Base-by-base conservation (phyloP, 352 stramenopile genomes). In the Pythium brassicae region DNA sequence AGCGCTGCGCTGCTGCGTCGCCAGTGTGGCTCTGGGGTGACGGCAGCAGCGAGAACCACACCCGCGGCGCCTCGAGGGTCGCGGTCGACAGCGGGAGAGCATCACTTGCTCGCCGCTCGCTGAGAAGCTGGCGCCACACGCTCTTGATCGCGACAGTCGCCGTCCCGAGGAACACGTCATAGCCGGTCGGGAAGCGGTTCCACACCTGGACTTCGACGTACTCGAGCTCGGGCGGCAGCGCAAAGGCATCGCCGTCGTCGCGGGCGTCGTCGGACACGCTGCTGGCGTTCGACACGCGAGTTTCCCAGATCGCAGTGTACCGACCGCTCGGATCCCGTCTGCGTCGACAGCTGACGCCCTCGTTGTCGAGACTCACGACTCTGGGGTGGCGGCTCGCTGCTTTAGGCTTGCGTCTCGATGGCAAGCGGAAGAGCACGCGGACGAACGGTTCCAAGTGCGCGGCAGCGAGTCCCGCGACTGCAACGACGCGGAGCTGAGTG, bases 191-290 rank as follows among this genome's bases (percentile, higher is more conserved):
- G 48, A 88, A 87, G 4, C 59, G 66, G 56, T 88, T 88, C 80
- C 80, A 90, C 17, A 86, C 49, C 55, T 90, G 74, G 3, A 88
- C 43, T 40, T 88, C 72, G 50, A 88, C 53, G 55, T 53, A 78
- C 14, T 83, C 53, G 9, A 77, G 60, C 8, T 44, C 60, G 0
- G 63, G n/a, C 11, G 74, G 72, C 19, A 83, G 37, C 69, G 69
- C 5, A 23, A 44, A 57, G 39, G 34, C 42, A n/a, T 17, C 34
- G 4, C 20, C 17, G 4, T 40, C 44, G 12, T 27, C 15, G 34
- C n/a, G 7, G n/a, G 22, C 23, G 3, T 55, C 25, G 10, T 50
- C 23, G 1, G 10, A 19, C 37, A 34, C n/a, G 3, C 29, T 10
- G n/a, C 11, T 47, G 11, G 23, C 12, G 15, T 50, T 42, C 37